phyloP scores from a whole-genome alignment of 1,284 basidiomycete species.

The Hemileia vastatrix region DNA sequence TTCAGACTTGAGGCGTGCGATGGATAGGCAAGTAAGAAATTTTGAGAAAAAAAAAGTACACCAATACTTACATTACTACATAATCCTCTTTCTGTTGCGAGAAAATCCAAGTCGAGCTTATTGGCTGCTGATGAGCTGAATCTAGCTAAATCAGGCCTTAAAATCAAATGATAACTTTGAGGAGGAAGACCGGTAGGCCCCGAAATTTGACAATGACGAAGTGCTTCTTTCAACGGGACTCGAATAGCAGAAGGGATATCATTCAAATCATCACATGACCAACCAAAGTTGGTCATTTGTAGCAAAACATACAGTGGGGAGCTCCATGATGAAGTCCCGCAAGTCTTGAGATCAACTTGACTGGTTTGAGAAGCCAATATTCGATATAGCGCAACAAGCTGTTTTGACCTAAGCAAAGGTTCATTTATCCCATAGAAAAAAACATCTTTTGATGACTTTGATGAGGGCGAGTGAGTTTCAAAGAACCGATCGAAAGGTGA shows the following conservation, averaged over 20 bases:
- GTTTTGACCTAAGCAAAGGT: constrained; percentile 8
- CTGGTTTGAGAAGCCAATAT: constrained; percentile 2
- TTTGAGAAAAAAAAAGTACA: too few species aligned
- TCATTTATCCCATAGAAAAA: constrained; percentile 13
- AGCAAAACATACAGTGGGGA: constrained; percentile 12
- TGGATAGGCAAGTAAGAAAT: too few species aligned
- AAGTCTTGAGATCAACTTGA: too few species aligned
- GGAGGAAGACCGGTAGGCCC: constrained; percentile 15
- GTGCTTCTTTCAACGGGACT: constrained; percentile 14
- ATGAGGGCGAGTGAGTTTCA: not conserved
- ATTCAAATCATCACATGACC: constrained; percentile 16
- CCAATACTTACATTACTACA: too few species aligned
- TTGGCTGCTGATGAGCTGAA: too few species aligned
- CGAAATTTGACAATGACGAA: constrained; percentile 20
- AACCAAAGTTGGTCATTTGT: constrained; percentile 14
- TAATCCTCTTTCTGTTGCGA: too few species aligned
- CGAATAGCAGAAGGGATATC: constrained; percentile 16
- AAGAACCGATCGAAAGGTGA: constrained; percentile 9
- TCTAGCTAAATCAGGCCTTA: constrained; percentile 16
- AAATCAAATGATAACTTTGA: constrained; percentile 18
- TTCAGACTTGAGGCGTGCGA: too few species aligned
- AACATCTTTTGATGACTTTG: not conserved
- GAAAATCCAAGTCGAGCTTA: too few species aligned
- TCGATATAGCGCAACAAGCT: constrained; percentile 9
- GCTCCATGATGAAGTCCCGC: too few species aligned